Base-by-base conservation (phyloP, 2,329 filamentous ascomycete genomes). In the Rhinocladiella similis region DNA sequence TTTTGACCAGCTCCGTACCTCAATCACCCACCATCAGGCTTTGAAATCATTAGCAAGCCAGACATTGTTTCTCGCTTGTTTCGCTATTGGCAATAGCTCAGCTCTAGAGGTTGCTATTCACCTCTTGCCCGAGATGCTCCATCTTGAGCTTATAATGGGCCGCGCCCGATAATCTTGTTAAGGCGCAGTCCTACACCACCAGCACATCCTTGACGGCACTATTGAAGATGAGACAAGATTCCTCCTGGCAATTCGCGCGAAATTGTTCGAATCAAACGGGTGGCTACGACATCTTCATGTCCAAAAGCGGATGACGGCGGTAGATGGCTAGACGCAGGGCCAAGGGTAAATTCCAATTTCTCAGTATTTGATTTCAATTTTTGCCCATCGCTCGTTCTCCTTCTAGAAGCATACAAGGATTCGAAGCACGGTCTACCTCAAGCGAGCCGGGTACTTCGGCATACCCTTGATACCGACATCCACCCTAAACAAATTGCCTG, bases 361-460 rank as follows among this genome's bases (percentile, higher is more conserved):
- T 27, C 43, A 46, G 48, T 20, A 46, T 12, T 25, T 50, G 47
- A 56, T 54, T 25, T 60, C 56, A n/a, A 33, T 46, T 18, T n/a
- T 16, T 22, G 14, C 14, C 14, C 14, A 33, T 13, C 9, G n/a
- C 12, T 18, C 27, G 13, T 25, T 18, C 25, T 39, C 20, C 29
- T 56, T 60, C 57, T 57, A 54, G 57, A 60, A 60, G 13, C 20
- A 29, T 36, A 33, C 16, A 20, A 45, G 20, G 25, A 29, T 18
- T 25, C 14, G 12, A 41, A 16, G 38, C 29, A 33, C 5, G 3
- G 38, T 53, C 49, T 56, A 63, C 20, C 47, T 29, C 55, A 85
- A 73, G 73, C 80, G 85, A 71, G 89, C 90, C 70, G 84, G 80
- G 72, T 86, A 83, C 61, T 83, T 78, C 50, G 79, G 76, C 67